Conservation (phyloP, 2,329 filamentous ascomycete genomes). For the Dothideomycetes sp. region DNA sequence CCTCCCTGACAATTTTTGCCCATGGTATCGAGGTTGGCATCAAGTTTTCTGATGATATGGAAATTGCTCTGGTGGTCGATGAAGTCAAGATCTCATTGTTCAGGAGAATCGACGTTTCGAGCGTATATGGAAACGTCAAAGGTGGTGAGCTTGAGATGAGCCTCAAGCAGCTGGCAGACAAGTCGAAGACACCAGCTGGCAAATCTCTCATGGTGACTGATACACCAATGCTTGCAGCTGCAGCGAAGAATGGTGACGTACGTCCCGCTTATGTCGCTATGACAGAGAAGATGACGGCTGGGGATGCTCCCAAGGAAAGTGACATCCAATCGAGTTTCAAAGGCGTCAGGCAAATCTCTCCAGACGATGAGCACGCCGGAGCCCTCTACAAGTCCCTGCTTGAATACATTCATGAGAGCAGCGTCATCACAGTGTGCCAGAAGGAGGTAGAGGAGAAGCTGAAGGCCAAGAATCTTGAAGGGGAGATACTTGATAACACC, state of each 20-base stretch:
- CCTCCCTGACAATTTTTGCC: conserved; percentile 40
- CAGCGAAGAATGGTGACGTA: conserved; percentile 22
- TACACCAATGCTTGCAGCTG: conserved; percentile 39
- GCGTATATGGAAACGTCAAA: conserved; percentile 48
- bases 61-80: conserved; percentile 44
- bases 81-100: conserved; percentile 41
- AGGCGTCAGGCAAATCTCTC: conserved; percentile 34
- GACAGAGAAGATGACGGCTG: conserved; percentile 31
- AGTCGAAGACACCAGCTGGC: conserved; percentile 29
- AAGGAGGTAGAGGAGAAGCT: conserved; percentile 16
- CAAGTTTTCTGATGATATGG: conserved; percentile 44
- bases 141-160: conserved; percentile 44
- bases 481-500: conserved; percentile 31
- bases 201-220: conserved; percentile 35
- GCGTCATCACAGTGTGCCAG: conserved; percentile 23
- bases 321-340: conserved; percentile 30
- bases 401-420: conserved; percentile 32
- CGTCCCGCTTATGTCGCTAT: conserved; percentile 9
- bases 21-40: conserved; percentile 47
- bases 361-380: conserved; percentile 37
- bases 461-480: conserved; percentile 23
- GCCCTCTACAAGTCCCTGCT: conserved; percentile 36
- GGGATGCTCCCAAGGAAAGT: conserved; percentile 29
- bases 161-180: conserved; percentile 33
- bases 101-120: conserved; percentile 41